These are phyloP conservation scores for Sporothrix sp. DNA, from an alignment of 2,329 filamentous ascomycete genomes.

Conservation along the genomic window DNA sequence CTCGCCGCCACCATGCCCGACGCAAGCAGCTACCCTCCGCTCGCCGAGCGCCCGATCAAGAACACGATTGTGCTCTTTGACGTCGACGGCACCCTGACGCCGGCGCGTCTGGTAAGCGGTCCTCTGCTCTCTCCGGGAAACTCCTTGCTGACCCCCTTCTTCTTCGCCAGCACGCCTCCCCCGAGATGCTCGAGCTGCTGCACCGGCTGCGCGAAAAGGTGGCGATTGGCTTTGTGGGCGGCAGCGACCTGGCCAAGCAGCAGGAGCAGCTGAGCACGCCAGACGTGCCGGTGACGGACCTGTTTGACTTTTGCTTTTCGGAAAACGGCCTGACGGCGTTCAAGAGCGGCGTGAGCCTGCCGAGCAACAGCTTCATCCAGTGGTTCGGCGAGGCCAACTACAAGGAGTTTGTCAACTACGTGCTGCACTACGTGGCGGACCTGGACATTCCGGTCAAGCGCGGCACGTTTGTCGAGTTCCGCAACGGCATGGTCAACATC, in stretches of 20 bases:
- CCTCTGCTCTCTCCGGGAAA: background rate
- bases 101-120: slow-evolving; percentile 58
- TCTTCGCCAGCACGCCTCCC: slow-evolving; percentile 50
- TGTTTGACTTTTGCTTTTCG: slow-evolving; percentile 97
- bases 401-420: slow-evolving; percentile 66
- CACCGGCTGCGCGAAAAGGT: slow-evolving; percentile 73
- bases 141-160: background rate
- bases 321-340: slow-evolving; percentile 94
- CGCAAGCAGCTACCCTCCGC: slow-evolving; percentile 50
- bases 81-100: slow-evolving; percentile 86
- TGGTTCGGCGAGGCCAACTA: slow-evolving; percentile 80
- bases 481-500: slow-evolving; percentile 87
- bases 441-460: slow-evolving; percentile 75
- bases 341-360: slow-evolving; percentile 67
- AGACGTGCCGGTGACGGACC: slow-evolving; percentile 58
- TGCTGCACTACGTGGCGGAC: slow-evolving; percentile 75
- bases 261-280: slow-evolving; percentile 82
- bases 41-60: slow-evolving; percentile 76
- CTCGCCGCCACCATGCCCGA: slow-evolving; percentile 3
- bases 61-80: slow-evolving; percentile 95
- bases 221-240: slow-evolving; percentile 86
- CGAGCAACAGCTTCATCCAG: slow-evolving; percentile 77
- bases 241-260: slow-evolving; percentile 85
- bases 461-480: slow-evolving; percentile 79
- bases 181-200: slow-evolving; percentile 77